phyloP scores from a whole-genome alignment of 2,329 filamentous ascomycete species.

The Leptographium lundbergii region DNA sequence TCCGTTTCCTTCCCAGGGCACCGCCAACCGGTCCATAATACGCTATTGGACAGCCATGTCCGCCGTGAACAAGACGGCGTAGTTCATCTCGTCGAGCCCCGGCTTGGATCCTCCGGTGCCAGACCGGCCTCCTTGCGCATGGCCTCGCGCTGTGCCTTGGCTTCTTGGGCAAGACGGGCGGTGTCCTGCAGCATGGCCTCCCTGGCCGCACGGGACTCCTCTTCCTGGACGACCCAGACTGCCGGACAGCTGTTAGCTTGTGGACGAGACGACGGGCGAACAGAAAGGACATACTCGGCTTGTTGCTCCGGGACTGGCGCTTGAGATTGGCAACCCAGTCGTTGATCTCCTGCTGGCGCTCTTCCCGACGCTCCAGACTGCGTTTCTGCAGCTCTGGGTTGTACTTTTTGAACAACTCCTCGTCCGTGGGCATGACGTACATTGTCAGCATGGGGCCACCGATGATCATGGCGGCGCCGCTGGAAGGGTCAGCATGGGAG shows the following conservation, averaged over 20 bases:
- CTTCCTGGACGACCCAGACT: slow-evolving; percentile 41
- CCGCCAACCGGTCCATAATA: not conserved
- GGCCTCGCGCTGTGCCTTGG: slow-evolving; percentile 31
- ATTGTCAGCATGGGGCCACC: slow-evolving; percentile 77
- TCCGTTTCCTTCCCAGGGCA: not conserved
- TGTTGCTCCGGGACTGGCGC: slow-evolving; percentile 81
- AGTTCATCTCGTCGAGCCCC: not conserved
- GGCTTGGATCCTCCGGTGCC: slow-evolving; percentile 15
- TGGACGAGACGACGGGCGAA: not conserved
- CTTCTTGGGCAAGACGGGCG: slow-evolving; percentile 26
- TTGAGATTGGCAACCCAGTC: slow-evolving; percentile 76
- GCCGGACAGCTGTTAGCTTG: not conserved
- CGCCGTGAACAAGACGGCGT: not conserved
- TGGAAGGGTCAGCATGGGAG: slow-evolving; percentile 23
- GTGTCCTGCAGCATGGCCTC: slow-evolving; percentile 23
- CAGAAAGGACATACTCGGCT: slow-evolving; percentile 55
- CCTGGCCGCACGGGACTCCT: slow-evolving; percentile 31
- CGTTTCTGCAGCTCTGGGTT: slow-evolving; percentile 89
- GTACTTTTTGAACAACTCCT: slow-evolving; percentile 84
- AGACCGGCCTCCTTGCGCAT: slow-evolving; percentile 37
- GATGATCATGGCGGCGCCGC: slow-evolving; percentile 58
- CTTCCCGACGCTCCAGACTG: slow-evolving; percentile 65
- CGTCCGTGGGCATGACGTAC: slow-evolving; percentile 72
- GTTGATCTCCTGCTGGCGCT: slow-evolving; percentile 76
- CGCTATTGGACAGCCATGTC: not conserved